Conservation (phyloP, 768 basidiomycete species). For the Kwoniella botswanensis region DNA sequence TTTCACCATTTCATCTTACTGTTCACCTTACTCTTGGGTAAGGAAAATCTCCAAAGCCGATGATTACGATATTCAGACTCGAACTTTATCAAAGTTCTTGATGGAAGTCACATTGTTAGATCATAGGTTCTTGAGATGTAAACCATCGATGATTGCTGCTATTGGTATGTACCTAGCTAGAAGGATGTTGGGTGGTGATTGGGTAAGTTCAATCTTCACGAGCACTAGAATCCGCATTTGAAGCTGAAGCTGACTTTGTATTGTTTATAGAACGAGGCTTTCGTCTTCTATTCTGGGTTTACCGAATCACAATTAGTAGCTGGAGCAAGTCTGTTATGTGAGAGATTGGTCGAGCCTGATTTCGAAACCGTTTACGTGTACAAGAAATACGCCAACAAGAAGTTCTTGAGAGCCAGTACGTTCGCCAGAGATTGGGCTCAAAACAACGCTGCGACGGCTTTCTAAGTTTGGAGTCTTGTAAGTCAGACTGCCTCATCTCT, state of each 20-base stretch:
- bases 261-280: slow-evolving; percentile 73
- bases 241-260: not conserved
- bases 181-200: slow-evolving; percentile 90
- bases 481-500: not conserved
- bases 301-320: slow-evolving; percentile 84
- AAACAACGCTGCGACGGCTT: slow-evolving; percentile 40
- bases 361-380: slow-evolving; percentile 86
- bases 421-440: slow-evolving; percentile 62
- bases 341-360: slow-evolving; percentile 76
- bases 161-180: slow-evolving; percentile 97
- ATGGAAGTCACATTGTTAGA: slow-evolving; percentile 95
- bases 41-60: slow-evolving; percentile 97
- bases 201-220: slow-evolving; percentile 71
- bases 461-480: not conserved
- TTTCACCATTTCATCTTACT: slow-evolving; percentile 94
- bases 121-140: slow-evolving; percentile 86
- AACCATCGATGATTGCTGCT: slow-evolving; percentile 91
- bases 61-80: slow-evolving; percentile 96
- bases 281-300: slow-evolving; percentile 89
- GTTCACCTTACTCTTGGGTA: slow-evolving; percentile 99
- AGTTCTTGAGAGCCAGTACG: slow-evolving; percentile 81
- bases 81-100: slow-evolving; percentile 95
- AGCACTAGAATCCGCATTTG: slow-evolving; percentile 12
- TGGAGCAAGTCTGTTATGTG: slow-evolving; percentile 79
- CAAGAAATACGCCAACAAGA: slow-evolving; percentile 97